Evolutionary conservation across 2,329 filamentous ascomycete genomes (phyloP).

Genomic region (Alternaria arbusti): DNA sequence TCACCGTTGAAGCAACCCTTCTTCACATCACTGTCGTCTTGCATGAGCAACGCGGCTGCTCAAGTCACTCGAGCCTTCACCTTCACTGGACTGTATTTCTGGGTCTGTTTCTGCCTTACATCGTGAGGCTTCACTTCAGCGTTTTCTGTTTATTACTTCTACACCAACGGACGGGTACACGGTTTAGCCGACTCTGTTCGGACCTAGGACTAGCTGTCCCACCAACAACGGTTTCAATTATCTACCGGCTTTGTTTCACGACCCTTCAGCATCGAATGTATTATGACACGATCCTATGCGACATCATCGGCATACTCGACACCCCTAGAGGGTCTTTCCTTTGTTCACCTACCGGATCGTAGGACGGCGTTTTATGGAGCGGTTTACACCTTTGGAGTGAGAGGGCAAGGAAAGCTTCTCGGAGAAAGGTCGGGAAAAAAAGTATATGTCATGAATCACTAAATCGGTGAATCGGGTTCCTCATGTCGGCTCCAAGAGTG

Average conservation of each 20-base stretch:
- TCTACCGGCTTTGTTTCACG: constrained; percentile 7
- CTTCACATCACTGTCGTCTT: not conserved
- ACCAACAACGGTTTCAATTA: constrained; percentile 1
- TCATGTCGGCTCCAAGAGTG: not conserved
- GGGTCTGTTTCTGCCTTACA: not conserved
- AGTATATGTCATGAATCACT: not conserved
- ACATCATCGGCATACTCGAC: not conserved
- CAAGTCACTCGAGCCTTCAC: not conserved
- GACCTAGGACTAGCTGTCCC: not conserved
- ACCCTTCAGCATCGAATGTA: constrained; percentile 3
- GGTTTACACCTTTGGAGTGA: not conserved
- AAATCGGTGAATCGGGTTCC: not conserved
- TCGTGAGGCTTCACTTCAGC: not conserved
- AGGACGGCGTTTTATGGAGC: constrained; percentile 3
- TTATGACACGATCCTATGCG: constrained; percentile 6
- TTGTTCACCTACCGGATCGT: not conserved
- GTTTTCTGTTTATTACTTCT: not conserved
- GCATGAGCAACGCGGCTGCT: not conserved
- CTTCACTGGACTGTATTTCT: not conserved
- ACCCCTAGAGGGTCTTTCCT: constrained; percentile 1
- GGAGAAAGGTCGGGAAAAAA: not conserved
- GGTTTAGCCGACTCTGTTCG: not conserved
- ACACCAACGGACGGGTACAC: not conserved
- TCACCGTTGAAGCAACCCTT: constrained; percentile 21
- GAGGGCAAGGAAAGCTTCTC: not conserved